Percentiles rank a stretch among this genome's conserved stretches.
These are phyloP conservation scores for Davidsoniella neocaledoniae DNA, from an alignment of 2,329 filamentous ascomycete species.

Conservation along the genomic window DNA sequence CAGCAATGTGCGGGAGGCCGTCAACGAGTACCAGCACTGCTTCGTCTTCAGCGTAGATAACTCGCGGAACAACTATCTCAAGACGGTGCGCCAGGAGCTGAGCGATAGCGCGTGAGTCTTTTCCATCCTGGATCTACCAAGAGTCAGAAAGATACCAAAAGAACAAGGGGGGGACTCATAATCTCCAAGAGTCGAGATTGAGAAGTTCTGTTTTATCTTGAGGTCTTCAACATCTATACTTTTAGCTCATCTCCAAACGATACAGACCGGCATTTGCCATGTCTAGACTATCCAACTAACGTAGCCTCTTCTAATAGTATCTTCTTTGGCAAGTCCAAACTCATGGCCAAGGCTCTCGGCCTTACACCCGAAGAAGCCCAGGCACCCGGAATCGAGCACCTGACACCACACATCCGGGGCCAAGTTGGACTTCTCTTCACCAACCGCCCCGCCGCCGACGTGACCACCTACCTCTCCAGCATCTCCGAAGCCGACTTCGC, in stretches of 20 bases:
- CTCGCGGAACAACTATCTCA: slow-evolving; percentile 95
- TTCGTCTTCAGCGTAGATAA: slow-evolving; percentile 91
- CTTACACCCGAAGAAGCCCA: slow-evolving; percentile 60
- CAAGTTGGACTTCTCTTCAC: slow-evolving; percentile 86
- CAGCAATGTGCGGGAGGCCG: slow-evolving; percentile 68
- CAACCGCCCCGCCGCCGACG: slow-evolving; percentile 49
- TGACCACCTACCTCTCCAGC: slow-evolving; percentile 55
- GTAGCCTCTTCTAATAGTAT: slow-evolving; percentile 34
- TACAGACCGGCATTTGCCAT: too few relatives aligned
- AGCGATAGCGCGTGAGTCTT: slow-evolving; percentile 58
- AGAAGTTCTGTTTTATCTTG: too few relatives aligned
- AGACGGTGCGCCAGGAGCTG: slow-evolving; percentile 74
- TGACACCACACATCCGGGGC: slow-evolving; percentile 56
- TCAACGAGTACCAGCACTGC: slow-evolving; percentile 75
- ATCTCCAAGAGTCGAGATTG: too few relatives aligned
- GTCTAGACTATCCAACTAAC: too few relatives aligned
- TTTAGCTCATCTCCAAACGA: too few relatives aligned
- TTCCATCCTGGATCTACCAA: neutral
- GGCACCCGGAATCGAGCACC: slow-evolving; percentile 57
- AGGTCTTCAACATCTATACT: too few relatives aligned
- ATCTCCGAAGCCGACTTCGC: slow-evolving; percentile 76
- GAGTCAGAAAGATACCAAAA: too few relatives aligned
- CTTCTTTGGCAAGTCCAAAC: slow-evolving; percentile 99
- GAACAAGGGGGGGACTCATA: too few relatives aligned
- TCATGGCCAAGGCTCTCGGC: slow-evolving; percentile 92